Evolutionary conservation across 2,329 filamentous ascomycete genomes (phyloP).

Genomic region (Corinectria fuckeliana): DNA sequence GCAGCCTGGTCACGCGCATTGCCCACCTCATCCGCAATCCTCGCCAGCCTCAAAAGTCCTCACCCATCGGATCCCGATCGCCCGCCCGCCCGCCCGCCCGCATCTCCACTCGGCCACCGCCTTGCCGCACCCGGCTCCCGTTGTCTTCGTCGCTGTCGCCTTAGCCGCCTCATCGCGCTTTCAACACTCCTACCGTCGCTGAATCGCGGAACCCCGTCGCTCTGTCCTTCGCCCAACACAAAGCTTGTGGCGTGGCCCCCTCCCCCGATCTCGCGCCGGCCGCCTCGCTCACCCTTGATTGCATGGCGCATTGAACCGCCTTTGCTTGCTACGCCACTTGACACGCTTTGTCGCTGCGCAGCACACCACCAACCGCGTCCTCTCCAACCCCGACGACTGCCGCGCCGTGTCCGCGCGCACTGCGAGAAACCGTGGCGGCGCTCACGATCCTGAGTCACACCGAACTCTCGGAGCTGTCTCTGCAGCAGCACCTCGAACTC

Average conservation of each 20-base stretch:
- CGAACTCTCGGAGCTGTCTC: constrained; percentile 61
- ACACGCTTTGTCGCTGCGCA: constrained; percentile 31
- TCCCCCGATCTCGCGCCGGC: constrained; percentile 27
- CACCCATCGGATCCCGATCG: constrained; percentile 34
- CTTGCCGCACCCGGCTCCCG: constrained; percentile 23
- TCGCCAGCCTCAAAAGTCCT: constrained; percentile 43
- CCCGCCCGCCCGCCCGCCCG: constrained; percentile 15
- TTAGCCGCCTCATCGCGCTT: constrained; percentile 26
- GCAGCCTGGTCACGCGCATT: constrained; percentile 48
- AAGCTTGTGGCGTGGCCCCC: constrained; percentile 32
- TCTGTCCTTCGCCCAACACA: constrained; percentile 26
- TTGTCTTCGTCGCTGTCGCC: constrained; percentile 24
- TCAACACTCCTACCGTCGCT: constrained; percentile 20
- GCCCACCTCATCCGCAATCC: constrained; percentile 43
- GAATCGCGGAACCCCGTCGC: constrained; percentile 14
- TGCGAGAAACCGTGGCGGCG: constrained; percentile 59
- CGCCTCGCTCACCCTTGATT: constrained; percentile 28
- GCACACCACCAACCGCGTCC: constrained; percentile 12
- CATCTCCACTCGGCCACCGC: constrained; percentile 26
- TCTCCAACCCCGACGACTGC: constrained; percentile 26
- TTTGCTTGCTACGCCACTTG: constrained; percentile 26
- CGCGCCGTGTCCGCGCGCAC: constrained; percentile 41
- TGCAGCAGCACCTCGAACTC: constrained; percentile 66
- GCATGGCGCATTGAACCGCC: constrained; percentile 44
- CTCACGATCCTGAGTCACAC: constrained; percentile 61